phyloP scores from a whole-genome alignment of 148 eudicot genomes.

The Camellia sinensis region DNA sequence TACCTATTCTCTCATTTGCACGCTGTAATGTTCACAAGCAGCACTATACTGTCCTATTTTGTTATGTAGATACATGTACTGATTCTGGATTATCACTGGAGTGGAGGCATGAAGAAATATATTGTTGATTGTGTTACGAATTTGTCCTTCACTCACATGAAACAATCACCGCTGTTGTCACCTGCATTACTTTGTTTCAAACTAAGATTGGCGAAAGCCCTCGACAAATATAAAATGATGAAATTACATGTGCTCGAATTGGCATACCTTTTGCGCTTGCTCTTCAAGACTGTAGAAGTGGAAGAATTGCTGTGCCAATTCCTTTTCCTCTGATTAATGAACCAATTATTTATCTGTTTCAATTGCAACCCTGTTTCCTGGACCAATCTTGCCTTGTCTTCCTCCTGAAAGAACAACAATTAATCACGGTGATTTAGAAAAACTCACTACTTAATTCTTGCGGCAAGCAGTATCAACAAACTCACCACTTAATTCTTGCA shows the following conservation, averaged over 20 bases:
- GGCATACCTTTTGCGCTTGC: constrained; percentile 71
- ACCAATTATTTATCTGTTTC: constrained; percentile 86
- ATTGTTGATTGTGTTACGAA: neutral
- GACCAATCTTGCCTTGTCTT: constrained; percentile 74
- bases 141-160: constrained; percentile 26
- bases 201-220: constrained; percentile 21
- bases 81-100: constrained; percentile 10
- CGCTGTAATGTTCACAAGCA: neutral
- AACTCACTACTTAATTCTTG: neutral
- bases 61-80: constrained; percentile 1
- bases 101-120: neutral
- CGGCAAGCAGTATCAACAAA: no score
- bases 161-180: constrained; percentile 24
- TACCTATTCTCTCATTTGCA: neutral
- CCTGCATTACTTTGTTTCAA: constrained; percentile 34
- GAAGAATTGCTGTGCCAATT: constrained; percentile 88
- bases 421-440: neutral
- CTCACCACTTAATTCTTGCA: no score
- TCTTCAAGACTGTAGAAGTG: constrained; percentile 55
- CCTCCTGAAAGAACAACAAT: constrained; percentile 42
- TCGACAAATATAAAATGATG: neutral
- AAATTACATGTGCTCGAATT: neutral
- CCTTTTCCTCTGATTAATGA: constrained; percentile 75
- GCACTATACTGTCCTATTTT: neutral
- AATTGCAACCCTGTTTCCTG: constrained; percentile 82